phyloP scores from a whole-genome alignment of 2,329 filamentous ascomycete genomes.

The Gaeumannomyces sp. region DNA sequence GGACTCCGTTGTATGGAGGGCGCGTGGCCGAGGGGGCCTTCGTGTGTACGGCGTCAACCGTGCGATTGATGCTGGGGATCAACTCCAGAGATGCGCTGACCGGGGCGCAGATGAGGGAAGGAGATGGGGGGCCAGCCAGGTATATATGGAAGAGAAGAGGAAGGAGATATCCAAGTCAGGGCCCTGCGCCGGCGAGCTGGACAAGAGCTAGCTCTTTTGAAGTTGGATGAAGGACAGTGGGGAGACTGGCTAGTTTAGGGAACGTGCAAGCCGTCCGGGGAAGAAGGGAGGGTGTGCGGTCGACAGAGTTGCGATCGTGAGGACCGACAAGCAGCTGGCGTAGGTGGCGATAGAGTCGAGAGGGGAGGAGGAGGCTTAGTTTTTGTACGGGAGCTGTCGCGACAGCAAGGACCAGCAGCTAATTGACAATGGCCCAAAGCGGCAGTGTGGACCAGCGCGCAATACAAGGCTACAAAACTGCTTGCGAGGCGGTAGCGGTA shows the following conservation, averaged over 20 bases:
- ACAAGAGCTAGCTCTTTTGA: background rate
- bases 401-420: background rate
- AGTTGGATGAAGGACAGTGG: background rate
- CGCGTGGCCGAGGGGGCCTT: background rate
- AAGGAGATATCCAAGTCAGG: background rate
- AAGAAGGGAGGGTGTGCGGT: background rate
- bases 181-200: background rate
- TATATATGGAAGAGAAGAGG: background rate
- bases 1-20: background rate
- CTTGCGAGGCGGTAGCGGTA: background rate
- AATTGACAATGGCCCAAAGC: background rate
- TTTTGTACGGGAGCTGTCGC: conserved; percentile 6
- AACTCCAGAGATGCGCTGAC: background rate
- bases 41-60: background rate
- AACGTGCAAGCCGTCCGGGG: background rate
- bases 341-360: background rate
- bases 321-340: background rate
- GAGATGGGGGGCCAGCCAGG: background rate
- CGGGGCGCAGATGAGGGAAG: background rate
- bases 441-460: background rate
- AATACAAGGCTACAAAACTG: background rate
- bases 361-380: background rate
- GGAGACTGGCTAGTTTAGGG: background rate
- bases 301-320: background rate
- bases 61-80: background rate